A percentile compares a stretch with the other conserved stretches of the same genome.
Conservation (phyloP, 2,329 filamentous ascomycete genomes). For the Ascochyta koolunga region DNA sequence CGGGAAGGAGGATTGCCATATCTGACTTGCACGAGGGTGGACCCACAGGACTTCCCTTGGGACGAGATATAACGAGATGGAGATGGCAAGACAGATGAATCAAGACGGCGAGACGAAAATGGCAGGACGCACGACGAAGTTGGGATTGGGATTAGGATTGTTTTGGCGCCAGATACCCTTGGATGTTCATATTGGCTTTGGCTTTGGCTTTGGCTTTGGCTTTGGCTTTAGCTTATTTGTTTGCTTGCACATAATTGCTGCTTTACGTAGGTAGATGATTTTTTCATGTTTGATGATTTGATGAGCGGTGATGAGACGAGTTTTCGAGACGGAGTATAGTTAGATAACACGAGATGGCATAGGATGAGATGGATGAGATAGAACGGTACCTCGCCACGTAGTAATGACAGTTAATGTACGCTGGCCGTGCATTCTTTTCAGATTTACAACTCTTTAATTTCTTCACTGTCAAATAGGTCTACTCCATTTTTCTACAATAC, state of each 20-base stretch:
- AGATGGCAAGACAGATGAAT: too few species aligned
- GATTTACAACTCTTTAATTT: too few species aligned
- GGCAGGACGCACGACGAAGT: too few species aligned
- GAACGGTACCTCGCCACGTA: too few species aligned
- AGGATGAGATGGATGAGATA: too few species aligned
- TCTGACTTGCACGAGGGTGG: conserved; percentile 68
- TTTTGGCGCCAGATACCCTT: conserved; percentile 4
- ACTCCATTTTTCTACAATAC: too few species aligned
- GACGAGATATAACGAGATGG: conserved; percentile 43
- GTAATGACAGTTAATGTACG: too few species aligned
- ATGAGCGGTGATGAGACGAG: background rate
- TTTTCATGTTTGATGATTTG: background rate
- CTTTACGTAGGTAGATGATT: background rate
- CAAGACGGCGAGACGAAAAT: background rate
- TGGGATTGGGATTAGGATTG: background rate
- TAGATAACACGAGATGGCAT: too few species aligned
- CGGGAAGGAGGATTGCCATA: conserved; percentile 62
- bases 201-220: background rate
- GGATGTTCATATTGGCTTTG: background rate
- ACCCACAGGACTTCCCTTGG: conserved; percentile 69
- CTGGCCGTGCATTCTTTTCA: too few species aligned
- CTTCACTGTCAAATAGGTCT: too few species aligned
- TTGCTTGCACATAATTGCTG: background rate
- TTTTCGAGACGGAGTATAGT: too few species aligned
- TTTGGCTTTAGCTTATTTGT: too few species aligned